Conservation (phyloP, 306 rosid genomes). For the Prunus campanulata region DNA sequence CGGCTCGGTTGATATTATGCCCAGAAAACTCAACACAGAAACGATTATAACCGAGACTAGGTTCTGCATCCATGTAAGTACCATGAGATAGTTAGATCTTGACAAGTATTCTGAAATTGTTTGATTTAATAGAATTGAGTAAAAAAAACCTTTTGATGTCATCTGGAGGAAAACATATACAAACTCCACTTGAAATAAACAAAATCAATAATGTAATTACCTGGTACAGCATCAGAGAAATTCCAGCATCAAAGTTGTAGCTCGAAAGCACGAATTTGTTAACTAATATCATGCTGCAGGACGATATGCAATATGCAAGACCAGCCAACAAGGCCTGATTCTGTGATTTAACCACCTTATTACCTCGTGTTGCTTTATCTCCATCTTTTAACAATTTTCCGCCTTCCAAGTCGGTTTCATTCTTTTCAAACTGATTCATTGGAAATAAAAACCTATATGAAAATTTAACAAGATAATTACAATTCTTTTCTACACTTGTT, state of each 20-base stretch:
- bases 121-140: neutral
- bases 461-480: neutral
- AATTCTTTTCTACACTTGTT: neutral
- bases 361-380: slow-evolving; percentile 42
- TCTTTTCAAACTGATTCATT: slow-evolving; percentile 61
- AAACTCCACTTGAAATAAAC: neutral
- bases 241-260: slow-evolving; percentile 87
- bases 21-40: slow-evolving; percentile 60
- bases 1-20: slow-evolving; percentile 85
- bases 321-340: slow-evolving; percentile 92
- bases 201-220: slow-evolving; percentile 32
- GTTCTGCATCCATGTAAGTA: slow-evolving; percentile 65
- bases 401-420: slow-evolving; percentile 63
- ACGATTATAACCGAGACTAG: slow-evolving; percentile 77
- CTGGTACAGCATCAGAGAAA: slow-evolving; percentile 93
- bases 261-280: slow-evolving; percentile 93
- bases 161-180: neutral
- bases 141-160: neutral
- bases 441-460: slow-evolving; percentile 26
- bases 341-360: slow-evolving; percentile 43
- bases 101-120: slow-evolving; percentile 11
- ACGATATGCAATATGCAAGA: slow-evolving; percentile 82
- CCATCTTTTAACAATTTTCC: slow-evolving; percentile 58
- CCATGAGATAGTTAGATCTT: slow-evolving; percentile 15
- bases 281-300: slow-evolving; percentile 89